Base-by-base conservation (phyloP, 2,329 filamentous ascomycete species). In the Teratosphaeria viscida region DNA sequence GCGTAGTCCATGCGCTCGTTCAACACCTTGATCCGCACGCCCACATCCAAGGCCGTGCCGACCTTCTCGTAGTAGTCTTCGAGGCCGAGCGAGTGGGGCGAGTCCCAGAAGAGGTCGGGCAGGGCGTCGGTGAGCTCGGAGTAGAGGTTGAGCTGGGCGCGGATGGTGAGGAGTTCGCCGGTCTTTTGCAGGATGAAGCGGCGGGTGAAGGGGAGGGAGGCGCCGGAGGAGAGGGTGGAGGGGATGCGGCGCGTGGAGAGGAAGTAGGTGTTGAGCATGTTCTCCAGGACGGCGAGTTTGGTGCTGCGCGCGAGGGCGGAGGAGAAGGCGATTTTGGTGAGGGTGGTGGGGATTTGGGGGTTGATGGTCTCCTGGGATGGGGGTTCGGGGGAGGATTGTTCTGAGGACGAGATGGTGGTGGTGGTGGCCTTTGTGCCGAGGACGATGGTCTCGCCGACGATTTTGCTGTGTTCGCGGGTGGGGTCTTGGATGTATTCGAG, bases 1-100 rank as follows among this genome's bases (percentile, higher is more conserved):
- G 92, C 94, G 72, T 99, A 97, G 70, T 96, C 92, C 84, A 99
- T 95, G 77, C 95, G 95, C 76, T 95, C 90, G 73, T 99, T 99
- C 66, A 97, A 76, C 19, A 90, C 86, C 68, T 89, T 89, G 76
- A 97, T 97, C 56, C 94, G 83, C 29, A 94, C 89, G 37, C 89
- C 89, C 27, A 97, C 92, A 73, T 97, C 94, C 39, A 99, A 81
- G 0, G 91, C 90, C 58, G 87, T 85, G 49, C 92, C 92, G 49
- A 96, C 90, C 73, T 94, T 89, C 66, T 96, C 92, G 73, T 97
- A 99, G 76, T 96, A 97, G 34, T 87, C 88, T 73, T 96, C 94
- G 2, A 99, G 81, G 0, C 91, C 89, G 2, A 96, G 83, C 73
- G 96, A 92, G 67, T 94, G 88, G 56, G 85, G 83, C 66, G 84